Percentiles rank a stretch among this genome's conserved stretches.
Conservation (phyloP, 306 rosid species). For the Acacia melanoxylon region DNA sequence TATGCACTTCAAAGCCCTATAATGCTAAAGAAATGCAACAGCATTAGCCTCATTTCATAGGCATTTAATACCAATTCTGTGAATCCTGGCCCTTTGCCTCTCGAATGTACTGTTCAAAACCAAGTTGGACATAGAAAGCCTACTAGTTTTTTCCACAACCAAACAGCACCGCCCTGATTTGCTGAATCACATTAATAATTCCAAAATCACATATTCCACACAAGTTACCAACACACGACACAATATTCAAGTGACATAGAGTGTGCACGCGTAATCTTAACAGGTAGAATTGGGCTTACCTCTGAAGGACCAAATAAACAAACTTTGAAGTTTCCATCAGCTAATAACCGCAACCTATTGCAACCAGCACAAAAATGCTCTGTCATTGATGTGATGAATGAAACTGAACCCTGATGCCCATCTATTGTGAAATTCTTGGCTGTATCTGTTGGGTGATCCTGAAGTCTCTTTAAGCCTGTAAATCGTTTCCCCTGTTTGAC, state of each 20-base stretch:
- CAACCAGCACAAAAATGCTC: constrained; percentile 99
- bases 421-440: constrained; percentile 88
- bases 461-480: constrained; percentile 55
- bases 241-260: constrained; percentile 14
- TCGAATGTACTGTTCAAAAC: neutral
- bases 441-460: constrained; percentile 87
- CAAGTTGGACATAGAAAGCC: neutral
- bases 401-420: constrained; percentile 73
- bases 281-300: constrained; percentile 48
- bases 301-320: constrained; percentile 97
- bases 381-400: constrained; percentile 93
- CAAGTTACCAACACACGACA: neutral
- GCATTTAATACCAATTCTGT: constrained; percentile 19
- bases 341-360: constrained; percentile 88
- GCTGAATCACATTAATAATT: constrained; percentile 11
- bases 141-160: neutral
- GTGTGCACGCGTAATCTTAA: constrained; percentile 1
- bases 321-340: constrained; percentile 95
- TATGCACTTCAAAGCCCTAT: neutral
- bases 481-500: constrained; percentile 58
- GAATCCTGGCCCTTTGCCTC: neutral
- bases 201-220: neutral
- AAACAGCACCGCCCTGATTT: constrained; percentile 4
- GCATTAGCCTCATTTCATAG: neutral
- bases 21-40: constrained; percentile 10